Evolutionary conservation across 2,329 filamentous ascomycete genomes (phyloP), one percentile per base, ranked within the genome.

Genomic region (Torrubiella hemipterigena): DNA sequence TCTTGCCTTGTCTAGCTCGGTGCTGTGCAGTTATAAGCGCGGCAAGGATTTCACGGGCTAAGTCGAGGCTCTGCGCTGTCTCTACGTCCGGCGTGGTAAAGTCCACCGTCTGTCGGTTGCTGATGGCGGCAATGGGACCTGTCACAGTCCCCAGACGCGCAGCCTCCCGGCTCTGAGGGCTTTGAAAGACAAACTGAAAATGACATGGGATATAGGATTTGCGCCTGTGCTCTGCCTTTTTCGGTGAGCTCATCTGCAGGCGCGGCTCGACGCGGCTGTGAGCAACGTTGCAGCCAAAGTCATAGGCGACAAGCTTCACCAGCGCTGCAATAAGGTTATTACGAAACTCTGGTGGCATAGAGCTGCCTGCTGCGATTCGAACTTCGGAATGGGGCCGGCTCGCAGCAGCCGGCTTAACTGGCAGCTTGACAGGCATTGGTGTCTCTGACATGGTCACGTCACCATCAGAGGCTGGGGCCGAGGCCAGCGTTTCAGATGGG

Each of bases 1-100:
- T 51, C 34, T 62, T 67, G 19, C 69, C 69, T 40, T 77, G 63
- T 11, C 74, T 68, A 9, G 65, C 61, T 13, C 75, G 68, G 38
- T 78, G 73, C 46, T 81, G 76, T 0, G 75, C 75, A 7, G 73
- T 73, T 28, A 77, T 56, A 4, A 81, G 55, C 0, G 70, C 65
- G 4, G 73, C 70, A 17, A 75, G 56, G 0, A 78, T 48, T 47
- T 80, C 76, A 20, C 73, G 62, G 1, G 68, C 68, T 15, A 79
- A 59, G 45, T 80, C 79, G 24, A 75, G 58, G 18, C 67, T 55
- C 35, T 78, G 69, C 24, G 84, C 77, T 31, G 65, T 53, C 29
- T 60, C 61, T 7, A 53, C 51, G 21, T 61, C 51, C 0, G 55
- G 54, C 4, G 29, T 38, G 10, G 47, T 48, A 44, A 80, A 79